Evolutionary conservation across 768 basidiomycete species (phyloP).

Genomic region (Gymnopilus junonius): DNA sequence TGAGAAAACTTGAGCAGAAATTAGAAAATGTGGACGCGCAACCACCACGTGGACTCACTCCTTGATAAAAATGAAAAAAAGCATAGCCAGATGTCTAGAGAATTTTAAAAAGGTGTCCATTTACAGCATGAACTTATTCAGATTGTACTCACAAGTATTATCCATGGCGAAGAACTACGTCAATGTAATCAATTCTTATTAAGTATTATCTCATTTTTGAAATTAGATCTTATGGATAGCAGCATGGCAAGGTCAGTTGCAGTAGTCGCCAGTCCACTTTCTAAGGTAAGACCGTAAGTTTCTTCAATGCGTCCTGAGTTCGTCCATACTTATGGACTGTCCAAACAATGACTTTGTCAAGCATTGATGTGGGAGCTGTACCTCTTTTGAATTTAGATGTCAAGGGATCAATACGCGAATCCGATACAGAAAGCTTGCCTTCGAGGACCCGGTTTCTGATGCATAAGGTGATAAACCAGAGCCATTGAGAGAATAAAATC

Average conservation of each 20-base stretch:
- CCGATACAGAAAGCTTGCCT: not conserved
- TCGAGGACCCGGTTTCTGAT: not conserved
- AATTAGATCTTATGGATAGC: not conserved
- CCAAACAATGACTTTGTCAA: slow-evolving; percentile 8
- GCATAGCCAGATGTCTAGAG: not conserved
- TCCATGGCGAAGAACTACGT: not conserved
- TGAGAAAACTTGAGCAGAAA: not conserved
- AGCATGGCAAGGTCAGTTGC: not conserved
- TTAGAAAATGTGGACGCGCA: not conserved
- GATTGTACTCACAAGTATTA: not conserved
- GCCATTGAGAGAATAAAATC: not conserved
- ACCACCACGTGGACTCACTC: not conserved
- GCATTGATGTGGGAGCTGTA: not conserved
- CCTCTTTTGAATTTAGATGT: not conserved
- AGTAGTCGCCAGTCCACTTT: not conserved
- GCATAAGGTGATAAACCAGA: not conserved
- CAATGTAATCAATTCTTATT: not conserved
- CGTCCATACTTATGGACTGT: slow-evolving; percentile 6
- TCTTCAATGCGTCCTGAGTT: not conserved
- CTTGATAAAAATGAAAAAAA: not conserved
- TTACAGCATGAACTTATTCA: not conserved
- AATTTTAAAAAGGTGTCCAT: not conserved
- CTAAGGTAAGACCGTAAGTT: not conserved
- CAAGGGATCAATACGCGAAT: not conserved
- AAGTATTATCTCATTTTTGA: not conserved